Base-by-base conservation (phyloP, 345 rosid species). In the Lagerstroemia speciosa region DNA sequence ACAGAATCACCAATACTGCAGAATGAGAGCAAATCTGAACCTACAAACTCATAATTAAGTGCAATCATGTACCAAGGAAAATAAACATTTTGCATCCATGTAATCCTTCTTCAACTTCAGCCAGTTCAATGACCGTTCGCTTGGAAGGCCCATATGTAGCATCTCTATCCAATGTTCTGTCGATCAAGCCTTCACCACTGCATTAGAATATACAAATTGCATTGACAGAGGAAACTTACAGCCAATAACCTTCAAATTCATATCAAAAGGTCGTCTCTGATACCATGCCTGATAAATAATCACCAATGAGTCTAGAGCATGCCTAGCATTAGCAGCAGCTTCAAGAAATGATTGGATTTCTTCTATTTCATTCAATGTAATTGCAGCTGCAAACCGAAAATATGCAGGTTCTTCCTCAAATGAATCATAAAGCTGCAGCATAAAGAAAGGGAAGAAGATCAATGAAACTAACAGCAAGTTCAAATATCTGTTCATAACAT, bases 81-180 rank as follows among this genome's bases (percentile, higher is more conserved):
- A 62, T 19, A 2, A 27, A 24, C 37, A 38, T 76, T 83, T 82
- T 98, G 86, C 83, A 63, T 91, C 98, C 91, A 87, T 94, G 67
- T 89, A 94, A 84, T 91, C 98, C 79, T 91, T 94, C 90, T 94
- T 94, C 73, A 94, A 75, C 77, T 91, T 94, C 63, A 94, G 85
- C 98, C 99, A 91, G 79, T 91, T 91, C 72, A 81, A 77, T 0
- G 99, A 91, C 73, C 92, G 83, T 83, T 87, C 92, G 83, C 84
- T 87, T 91, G 34, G 97, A 89, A 72, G 98, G 99, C 80, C 89
- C 99, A 69, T 94, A 94, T n/a, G 98, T 91, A 73, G 98, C 97
- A 80, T 94, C 99, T 62, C 75, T 85, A 70, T 84, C 74, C 84
- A 94, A 64, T 40, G 98, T 91, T 83, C 91, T 94, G 83, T 91